phyloP scores from a whole-genome alignment of 352 stramenopile species.

The Pythium volutum region DNA sequence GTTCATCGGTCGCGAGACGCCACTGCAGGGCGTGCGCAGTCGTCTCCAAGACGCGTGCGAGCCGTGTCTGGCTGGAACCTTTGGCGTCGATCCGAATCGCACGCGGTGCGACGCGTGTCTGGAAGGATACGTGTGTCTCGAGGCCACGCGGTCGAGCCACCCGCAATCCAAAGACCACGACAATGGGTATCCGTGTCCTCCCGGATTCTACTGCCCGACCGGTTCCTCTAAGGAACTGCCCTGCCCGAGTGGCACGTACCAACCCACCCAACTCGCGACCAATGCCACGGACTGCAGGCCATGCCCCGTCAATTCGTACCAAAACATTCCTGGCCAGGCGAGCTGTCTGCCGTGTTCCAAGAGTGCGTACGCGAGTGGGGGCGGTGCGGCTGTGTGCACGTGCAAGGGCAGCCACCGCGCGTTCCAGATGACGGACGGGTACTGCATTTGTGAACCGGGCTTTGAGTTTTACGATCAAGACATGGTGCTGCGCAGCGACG shows the following conservation, averaged over 20 bases:
- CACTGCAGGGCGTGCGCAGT: slow-evolving; percentile 46
- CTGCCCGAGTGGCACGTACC: slow-evolving; percentile 81
- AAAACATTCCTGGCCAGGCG: slow-evolving; percentile 54
- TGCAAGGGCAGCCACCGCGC: slow-evolving; percentile 87
- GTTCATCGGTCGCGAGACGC: slow-evolving; percentile 56
- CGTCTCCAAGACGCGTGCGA: slow-evolving; percentile 60
- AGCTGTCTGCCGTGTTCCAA: slow-evolving; percentile 88
- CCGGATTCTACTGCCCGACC: slow-evolving; percentile 70
- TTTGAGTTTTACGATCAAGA: slow-evolving; percentile 92
- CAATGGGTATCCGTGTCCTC: slow-evolving; percentile 81
- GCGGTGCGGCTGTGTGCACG: slow-evolving; percentile 63
- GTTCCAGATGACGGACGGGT: slow-evolving; percentile 90
- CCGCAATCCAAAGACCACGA: slow-evolving; percentile 58
- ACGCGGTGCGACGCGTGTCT: slow-evolving; percentile 63
- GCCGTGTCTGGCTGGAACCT: slow-evolving; percentile 70
- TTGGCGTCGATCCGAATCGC: slow-evolving; percentile 77
- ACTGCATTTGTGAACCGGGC: slow-evolving; percentile 89
- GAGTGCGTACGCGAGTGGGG: slow-evolving; percentile 53
- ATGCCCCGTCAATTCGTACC: slow-evolving; percentile 79
- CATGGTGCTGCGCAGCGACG: slow-evolving; percentile 71
- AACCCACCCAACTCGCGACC: slow-evolving; percentile 37
- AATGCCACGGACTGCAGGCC: slow-evolving; percentile 59
- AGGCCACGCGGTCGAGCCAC: slow-evolving; percentile 51
- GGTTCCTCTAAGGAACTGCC: slow-evolving; percentile 47
- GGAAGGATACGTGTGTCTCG: slow-evolving; percentile 85